Conservation (phyloP, 306 rosid species). For the Acacia melanoxylon region DNA sequence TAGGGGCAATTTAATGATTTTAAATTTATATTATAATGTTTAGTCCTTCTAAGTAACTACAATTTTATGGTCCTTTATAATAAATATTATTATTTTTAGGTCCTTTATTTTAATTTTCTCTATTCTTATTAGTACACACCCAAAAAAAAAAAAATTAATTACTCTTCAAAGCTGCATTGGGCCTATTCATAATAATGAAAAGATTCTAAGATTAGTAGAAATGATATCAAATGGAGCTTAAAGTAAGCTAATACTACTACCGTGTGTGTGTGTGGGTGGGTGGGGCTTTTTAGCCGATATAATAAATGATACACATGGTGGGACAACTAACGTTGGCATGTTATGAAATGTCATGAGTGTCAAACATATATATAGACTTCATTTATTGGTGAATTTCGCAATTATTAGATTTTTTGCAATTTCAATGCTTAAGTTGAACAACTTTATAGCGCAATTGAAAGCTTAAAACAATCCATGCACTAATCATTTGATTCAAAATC, state of each 20-base stretch:
- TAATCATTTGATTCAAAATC: not conserved
- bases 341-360: not conserved
- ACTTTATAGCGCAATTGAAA: not conserved
- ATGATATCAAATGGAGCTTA: conserved; percentile 2
- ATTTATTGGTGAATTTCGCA: not conserved
- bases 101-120: too few relatives aligned
- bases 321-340: conserved; percentile 26
- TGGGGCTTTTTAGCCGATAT: not conserved
- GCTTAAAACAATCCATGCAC: not conserved
- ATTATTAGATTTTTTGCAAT: not conserved
- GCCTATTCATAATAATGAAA: not conserved
- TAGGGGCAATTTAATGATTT: too few relatives aligned
- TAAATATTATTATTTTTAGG: too few relatives aligned
- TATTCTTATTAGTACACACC: not conserved
- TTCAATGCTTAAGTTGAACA: not conserved
- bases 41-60: too few relatives aligned
- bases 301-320: conserved; percentile 36
- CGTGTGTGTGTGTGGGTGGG: not conserved
- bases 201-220: conserved; percentile 10
- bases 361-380: not conserved
- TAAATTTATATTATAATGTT: too few relatives aligned
- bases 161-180: not conserved
- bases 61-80: too few relatives aligned
- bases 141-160: too few relatives aligned
- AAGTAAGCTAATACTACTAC: conserved; percentile 22